phyloP scores from a whole-genome alignment of 1,139 yeast genomes.

The Hansenula sp. region DNA sequence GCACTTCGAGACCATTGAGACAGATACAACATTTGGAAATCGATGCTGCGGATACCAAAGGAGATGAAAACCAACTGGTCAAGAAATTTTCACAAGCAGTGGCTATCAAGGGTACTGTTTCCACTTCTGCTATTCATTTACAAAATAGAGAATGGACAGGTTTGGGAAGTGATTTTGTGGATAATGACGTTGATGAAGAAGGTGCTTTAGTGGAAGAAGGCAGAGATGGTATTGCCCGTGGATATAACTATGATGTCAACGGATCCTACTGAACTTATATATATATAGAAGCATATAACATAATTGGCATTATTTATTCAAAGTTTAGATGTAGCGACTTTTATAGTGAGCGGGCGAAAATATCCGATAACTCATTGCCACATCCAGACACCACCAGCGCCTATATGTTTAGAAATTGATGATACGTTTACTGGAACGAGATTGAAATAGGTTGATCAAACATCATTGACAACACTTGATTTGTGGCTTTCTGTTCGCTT shows the following conservation, averaged over 20 bases:
- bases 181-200: slow-evolving; percentile 40
- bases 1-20: slow-evolving; percentile 71
- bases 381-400: background rate
- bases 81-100: slow-evolving; percentile 57
- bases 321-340: too few relatives aligned
- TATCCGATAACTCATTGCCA: background rate
- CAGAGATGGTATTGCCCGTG: slow-evolving; percentile 82
- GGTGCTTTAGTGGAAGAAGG: slow-evolving; percentile 84
- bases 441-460: too few relatives aligned
- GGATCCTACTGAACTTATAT: background rate
- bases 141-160: slow-evolving; percentile 86
- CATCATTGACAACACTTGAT: too few relatives aligned
- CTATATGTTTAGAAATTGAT: background rate
- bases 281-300: background rate
- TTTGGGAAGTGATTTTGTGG: slow-evolving; percentile 75
- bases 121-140: slow-evolving; percentile 80
- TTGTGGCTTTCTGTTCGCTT: too few relatives aligned
- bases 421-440: background rate
- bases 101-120: slow-evolving; percentile 70
- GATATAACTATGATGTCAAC: slow-evolving; percentile 39
- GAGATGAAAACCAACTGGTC: slow-evolving; percentile 40
- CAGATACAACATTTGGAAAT: slow-evolving; percentile 62
- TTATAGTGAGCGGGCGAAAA: background rate
- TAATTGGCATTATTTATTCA: too few relatives aligned
- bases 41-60: slow-evolving; percentile 27